Evolutionary conservation across 495 filamentous ascomycete genomes (phyloP).

Genomic region (Aspergillus wentii): DNA sequence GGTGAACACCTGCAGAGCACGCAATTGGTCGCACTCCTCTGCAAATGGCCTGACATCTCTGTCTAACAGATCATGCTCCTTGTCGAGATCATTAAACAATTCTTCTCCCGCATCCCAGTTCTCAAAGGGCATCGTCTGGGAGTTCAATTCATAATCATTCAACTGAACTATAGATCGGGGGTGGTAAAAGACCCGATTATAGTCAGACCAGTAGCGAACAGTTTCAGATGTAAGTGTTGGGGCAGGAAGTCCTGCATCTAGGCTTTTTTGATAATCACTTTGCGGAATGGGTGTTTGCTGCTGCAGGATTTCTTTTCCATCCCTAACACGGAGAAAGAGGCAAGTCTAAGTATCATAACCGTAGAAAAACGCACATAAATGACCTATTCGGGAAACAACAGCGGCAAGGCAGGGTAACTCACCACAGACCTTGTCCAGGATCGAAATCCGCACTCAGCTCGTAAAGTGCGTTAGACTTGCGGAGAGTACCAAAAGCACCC

Average conservation of each 20-base stretch:
- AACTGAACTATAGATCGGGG: slow-evolving; percentile 83
- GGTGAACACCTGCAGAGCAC: slow-evolving; percentile 78
- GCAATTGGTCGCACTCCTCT: slow-evolving; percentile 91
- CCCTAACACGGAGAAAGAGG: slow-evolving; percentile 41
- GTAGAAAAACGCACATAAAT: background rate
- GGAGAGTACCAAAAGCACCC: slow-evolving; percentile 81
- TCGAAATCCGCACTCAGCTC: slow-evolving; percentile 55
- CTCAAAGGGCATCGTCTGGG: slow-evolving; percentile 75
- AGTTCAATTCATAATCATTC: slow-evolving; percentile 81
- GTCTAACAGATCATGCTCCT: slow-evolving; percentile 83
- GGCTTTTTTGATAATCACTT: slow-evolving; percentile 69
- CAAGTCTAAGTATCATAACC: no score
- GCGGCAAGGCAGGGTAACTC: slow-evolving; percentile 14
- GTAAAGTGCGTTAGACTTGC: slow-evolving; percentile 85
- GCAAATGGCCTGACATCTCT: slow-evolving; percentile 79
- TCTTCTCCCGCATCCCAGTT: slow-evolving; percentile 75
- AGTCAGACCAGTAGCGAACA: slow-evolving; percentile 95
- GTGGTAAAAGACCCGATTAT: slow-evolving; percentile 85
- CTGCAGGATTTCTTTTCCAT: slow-evolving; percentile 64
- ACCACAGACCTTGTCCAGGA: slow-evolving; percentile 56
- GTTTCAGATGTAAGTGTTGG: slow-evolving; percentile 61
- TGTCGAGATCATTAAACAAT: slow-evolving; percentile 74
- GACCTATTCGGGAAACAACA: background rate
- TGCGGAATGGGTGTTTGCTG: slow-evolving; percentile 59
- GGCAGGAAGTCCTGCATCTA: slow-evolving; percentile 59